Evolutionary conservation across 495 filamentous ascomycete species (phyloP).

Genomic region (Saxispiralis lemnorum): DNA sequence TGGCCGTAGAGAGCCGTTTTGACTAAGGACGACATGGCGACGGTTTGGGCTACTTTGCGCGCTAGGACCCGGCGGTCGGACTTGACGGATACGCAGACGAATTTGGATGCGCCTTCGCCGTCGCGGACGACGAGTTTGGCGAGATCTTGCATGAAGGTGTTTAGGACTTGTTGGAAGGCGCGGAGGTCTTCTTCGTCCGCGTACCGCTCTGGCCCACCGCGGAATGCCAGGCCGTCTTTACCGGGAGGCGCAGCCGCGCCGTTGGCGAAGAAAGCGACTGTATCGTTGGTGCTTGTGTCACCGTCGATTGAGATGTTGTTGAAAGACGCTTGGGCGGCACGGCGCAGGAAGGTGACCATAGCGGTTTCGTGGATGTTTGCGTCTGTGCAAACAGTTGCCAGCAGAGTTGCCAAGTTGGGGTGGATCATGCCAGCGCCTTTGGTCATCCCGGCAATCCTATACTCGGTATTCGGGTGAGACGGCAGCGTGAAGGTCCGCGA

Average conservation of each 20-base stretch:
- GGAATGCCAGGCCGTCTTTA: not conserved
- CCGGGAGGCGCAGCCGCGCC: slow-evolving; percentile 61
- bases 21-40: slow-evolving; percentile 85
- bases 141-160: slow-evolving; percentile 60
- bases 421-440: slow-evolving; percentile 99
- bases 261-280: slow-evolving; percentile 82
- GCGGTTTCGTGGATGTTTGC: slow-evolving; percentile 47
- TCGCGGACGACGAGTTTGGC: slow-evolving; percentile 89
- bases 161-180: slow-evolving; percentile 50
- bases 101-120: slow-evolving; percentile 95
- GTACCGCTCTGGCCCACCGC: not conserved
- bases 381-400: slow-evolving; percentile 88
- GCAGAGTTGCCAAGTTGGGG: slow-evolving; percentile 94
- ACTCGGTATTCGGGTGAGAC: slow-evolving; percentile 54
- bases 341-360: slow-evolving; percentile 51
- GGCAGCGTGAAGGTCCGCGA: slow-evolving; percentile 73
- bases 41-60: slow-evolving; percentile 51
- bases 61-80: slow-evolving; percentile 44
- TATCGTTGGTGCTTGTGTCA: slow-evolving; percentile 94
- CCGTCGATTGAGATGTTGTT: slow-evolving; percentile 96
- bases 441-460: slow-evolving; percentile 83
- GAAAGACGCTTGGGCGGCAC: slow-evolving; percentile 71
- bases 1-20: slow-evolving; percentile 94
- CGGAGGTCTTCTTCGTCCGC: slow-evolving; percentile 31
- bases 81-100: slow-evolving; percentile 77